These are phyloP conservation scores for Xylaria arbuscula DNA, from an alignment of 2,329 filamentous ascomycete species.

Conservation along the genomic window DNA sequence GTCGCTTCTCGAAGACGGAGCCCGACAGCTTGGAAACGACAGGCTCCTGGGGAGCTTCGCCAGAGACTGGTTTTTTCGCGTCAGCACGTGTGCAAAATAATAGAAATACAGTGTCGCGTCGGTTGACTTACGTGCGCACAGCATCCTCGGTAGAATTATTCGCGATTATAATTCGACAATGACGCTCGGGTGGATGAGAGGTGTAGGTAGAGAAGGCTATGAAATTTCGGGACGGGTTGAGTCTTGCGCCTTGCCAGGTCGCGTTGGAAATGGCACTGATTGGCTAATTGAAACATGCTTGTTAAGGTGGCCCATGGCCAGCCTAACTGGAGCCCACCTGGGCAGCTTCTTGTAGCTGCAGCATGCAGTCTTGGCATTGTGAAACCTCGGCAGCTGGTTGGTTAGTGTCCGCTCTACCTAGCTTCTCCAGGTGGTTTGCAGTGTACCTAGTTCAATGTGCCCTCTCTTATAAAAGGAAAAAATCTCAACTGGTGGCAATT, in stretches of 20 bases:
- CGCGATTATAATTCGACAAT: conserved; percentile 30
- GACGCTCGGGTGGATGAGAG: conserved; percentile 23
- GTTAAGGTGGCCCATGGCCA: background rate
- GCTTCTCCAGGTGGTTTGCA: too few relatives aligned
- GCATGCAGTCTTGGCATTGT: background rate
- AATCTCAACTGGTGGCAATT: too few relatives aligned
- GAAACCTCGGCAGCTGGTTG: background rate
- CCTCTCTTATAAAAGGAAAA: too few relatives aligned
- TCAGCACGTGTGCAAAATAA: conserved; percentile 33
- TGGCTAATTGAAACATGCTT: conserved; percentile 36
- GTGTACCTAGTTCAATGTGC: too few relatives aligned
- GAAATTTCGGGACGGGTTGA: conserved; percentile 24
- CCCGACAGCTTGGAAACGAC: conserved; percentile 96
- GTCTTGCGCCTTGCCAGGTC: conserved; percentile 28
- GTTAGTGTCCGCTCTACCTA: background rate
- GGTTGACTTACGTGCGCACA: conserved; percentile 59
- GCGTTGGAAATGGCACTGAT: conserved; percentile 34
- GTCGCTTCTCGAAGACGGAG: conserved; percentile 93
- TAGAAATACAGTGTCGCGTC: background rate
- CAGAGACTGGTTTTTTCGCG: conserved; percentile 75
- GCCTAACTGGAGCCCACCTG: background rate
- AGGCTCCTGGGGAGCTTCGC: conserved; percentile 93
- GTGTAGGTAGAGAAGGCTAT: conserved; percentile 5
- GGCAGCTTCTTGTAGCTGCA: background rate
- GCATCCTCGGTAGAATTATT: conserved; percentile 51